Percentiles rank a stretch among this genome's conserved stretches.
Conservation (phyloP, 441 rosid genomes). For the Populus hybrid region DNA sequence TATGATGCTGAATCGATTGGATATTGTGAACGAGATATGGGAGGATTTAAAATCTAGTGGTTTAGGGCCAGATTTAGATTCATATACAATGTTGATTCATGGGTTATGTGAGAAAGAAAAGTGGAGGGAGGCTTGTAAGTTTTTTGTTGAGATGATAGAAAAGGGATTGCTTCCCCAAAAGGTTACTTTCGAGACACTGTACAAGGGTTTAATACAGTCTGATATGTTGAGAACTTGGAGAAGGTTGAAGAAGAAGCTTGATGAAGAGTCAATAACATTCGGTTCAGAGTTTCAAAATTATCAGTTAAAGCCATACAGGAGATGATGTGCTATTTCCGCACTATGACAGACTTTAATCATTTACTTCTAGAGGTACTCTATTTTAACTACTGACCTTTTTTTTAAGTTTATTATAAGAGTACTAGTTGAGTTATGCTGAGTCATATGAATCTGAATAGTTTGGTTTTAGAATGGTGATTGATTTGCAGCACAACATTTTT, state of each 20-base stretch:
- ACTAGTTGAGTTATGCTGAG: background rate
- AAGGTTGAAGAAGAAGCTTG: constrained; percentile 84
- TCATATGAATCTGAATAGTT: background rate
- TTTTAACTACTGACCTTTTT: background rate
- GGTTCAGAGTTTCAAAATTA: constrained; percentile 72
- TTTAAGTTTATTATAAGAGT: background rate
- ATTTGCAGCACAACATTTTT: background rate
- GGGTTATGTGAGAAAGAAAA: constrained; percentile 62
- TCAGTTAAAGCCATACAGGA: constrained; percentile 67
- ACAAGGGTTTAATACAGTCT: constrained; percentile 78
- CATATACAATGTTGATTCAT: constrained; percentile 69
- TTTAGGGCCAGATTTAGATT: constrained; percentile 80
- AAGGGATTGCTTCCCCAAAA: constrained; percentile 83
- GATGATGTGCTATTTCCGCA: constrained; percentile 35
- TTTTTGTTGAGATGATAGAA: constrained; percentile 92
- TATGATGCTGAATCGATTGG: constrained; percentile 49
- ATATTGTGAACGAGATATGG: constrained; percentile 66
- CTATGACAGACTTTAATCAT: background rate
- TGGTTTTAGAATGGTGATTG: background rate
- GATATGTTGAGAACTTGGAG: constrained; percentile 91
- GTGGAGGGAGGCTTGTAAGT: constrained; percentile 79
- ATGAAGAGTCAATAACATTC: constrained; percentile 69
- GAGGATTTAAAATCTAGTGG: constrained; percentile 53
- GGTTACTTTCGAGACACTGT: constrained; percentile 76
- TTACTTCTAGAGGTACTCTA: background rate